These are phyloP conservation scores for Colletotrichum sp. DNA, from an alignment of 2,329 filamentous ascomycete genomes.

Conservation along the genomic window DNA sequence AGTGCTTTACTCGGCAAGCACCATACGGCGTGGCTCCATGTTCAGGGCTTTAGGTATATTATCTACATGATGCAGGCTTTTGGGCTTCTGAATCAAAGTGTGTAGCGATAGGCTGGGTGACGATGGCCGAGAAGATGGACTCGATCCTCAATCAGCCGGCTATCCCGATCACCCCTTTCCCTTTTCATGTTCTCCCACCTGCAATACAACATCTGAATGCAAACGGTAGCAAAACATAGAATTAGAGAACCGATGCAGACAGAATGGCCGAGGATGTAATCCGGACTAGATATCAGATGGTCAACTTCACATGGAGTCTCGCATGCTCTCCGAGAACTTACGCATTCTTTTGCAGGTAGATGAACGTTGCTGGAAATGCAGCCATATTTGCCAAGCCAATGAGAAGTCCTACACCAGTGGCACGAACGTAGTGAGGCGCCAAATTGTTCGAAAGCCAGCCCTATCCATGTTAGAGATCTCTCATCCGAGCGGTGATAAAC, in stretches of 20 bases:
- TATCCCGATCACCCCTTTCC: constrained; percentile 39
- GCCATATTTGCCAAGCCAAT: constrained; percentile 32
- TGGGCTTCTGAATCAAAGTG: constrained; percentile 14
- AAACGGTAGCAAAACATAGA: constrained; percentile 29
- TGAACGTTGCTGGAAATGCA: constrained; percentile 49
- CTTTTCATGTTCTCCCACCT: constrained; percentile 45
- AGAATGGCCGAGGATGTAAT: not conserved
- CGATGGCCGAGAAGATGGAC: constrained; percentile 39
- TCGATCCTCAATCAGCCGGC: constrained; percentile 33
- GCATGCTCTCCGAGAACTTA: constrained; percentile 30
- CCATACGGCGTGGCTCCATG: not conserved
- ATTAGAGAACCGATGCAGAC: constrained; percentile 27
- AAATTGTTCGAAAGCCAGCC: constrained; percentile 48
- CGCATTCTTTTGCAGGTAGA: constrained; percentile 46
- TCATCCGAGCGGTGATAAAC: not conserved
- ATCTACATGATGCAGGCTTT: not conserved
- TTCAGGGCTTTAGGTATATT: not conserved
- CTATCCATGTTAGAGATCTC: constrained; percentile 2
- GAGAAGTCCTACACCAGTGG: constrained; percentile 44
- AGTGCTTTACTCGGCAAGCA: not conserved
- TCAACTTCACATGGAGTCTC: not conserved
- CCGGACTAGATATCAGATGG: not conserved
- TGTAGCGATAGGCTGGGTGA: constrained; percentile 46
- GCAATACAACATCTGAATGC: constrained; percentile 41
- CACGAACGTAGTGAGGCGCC: constrained; percentile 46